phyloP scores from a whole-genome alignment of 106 monocot genomes.

The Platanthera guangdongensis region DNA sequence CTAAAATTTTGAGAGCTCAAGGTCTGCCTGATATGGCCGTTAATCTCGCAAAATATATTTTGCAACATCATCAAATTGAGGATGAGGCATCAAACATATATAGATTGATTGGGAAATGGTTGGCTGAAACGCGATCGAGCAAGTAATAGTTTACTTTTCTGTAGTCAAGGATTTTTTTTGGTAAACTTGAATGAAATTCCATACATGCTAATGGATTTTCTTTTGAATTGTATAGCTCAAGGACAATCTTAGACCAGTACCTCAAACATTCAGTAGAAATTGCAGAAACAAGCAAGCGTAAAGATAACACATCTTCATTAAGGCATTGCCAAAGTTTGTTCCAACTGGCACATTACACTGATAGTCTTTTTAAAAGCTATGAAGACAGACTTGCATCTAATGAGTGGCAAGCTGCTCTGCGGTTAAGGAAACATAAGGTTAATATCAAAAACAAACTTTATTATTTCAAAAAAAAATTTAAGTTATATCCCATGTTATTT shows the following conservation, averaged over 20 bases:
- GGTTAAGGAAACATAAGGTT: slow-evolving; percentile 92
- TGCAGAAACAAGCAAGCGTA: slow-evolving; percentile 29
- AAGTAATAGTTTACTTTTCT: slow-evolving; percentile 41
- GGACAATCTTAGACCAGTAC: slow-evolving; percentile 85
- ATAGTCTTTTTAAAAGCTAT: slow-evolving; percentile 81
- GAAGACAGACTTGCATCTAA: slow-evolving; percentile 88
- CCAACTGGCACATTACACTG: slow-evolving; percentile 88
- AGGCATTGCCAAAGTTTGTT: slow-evolving; percentile 71
- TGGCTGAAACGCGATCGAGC: slow-evolving; percentile 93
- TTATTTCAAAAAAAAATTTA: neutral
- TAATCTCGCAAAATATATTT: slow-evolving; percentile 67
- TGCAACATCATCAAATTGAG: slow-evolving; percentile 48
- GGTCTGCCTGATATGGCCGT: slow-evolving; percentile 92
- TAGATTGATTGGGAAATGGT: slow-evolving; percentile 91
- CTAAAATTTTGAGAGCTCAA: slow-evolving; percentile 78
- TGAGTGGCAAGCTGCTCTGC: slow-evolving; percentile 95
- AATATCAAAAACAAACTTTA: neutral
- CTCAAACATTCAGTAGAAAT: slow-evolving; percentile 77
- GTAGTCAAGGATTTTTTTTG: neutral
- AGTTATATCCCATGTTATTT: neutral
- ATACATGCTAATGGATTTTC: slow-evolving; percentile 2
- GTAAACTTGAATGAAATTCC: neutral
- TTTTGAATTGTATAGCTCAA: slow-evolving; percentile 48
- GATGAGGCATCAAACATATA: slow-evolving; percentile 67
- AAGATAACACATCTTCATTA: slow-evolving; percentile 32